Conservation (phyloP, 352 stramenopile species). For the Phytophthora ohioensis region DNA sequence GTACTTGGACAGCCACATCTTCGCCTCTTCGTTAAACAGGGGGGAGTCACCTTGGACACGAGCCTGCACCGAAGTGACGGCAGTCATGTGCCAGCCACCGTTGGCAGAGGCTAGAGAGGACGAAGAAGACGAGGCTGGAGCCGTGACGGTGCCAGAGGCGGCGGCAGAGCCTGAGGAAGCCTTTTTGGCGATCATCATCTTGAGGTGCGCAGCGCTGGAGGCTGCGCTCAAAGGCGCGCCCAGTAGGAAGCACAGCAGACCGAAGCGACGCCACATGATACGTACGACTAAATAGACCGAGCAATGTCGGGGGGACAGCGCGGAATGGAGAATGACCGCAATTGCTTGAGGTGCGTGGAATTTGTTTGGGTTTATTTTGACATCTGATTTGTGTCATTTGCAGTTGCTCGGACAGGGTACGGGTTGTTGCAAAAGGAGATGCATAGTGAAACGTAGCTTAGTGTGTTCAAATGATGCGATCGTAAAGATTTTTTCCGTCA, state of each 20-base stretch:
- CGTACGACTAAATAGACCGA: not conserved
- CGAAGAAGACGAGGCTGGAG: conserved; percentile 2
- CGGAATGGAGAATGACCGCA: conserved; percentile 19
- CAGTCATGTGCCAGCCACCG: conserved; percentile 36
- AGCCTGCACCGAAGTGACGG: conserved; percentile 53
- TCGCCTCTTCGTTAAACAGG: conserved; percentile 42
- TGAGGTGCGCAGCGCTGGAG: conserved; percentile 9
- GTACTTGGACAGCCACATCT: conserved; percentile 53
- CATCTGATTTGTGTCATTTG: conserved; percentile 12
- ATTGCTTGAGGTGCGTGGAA: conserved; percentile 1
- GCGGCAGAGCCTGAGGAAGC: conserved; percentile 2
- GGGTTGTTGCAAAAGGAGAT: not conserved
- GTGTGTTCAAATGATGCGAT: not conserved
- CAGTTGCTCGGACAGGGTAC: not conserved
- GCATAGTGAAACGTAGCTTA: not conserved
- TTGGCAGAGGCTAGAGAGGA: conserved; percentile 11
- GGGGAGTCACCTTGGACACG: conserved; percentile 64
- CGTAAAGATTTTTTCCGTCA: not conserved
- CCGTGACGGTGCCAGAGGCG: conserved; percentile 12
- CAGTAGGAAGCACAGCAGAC: conserved; percentile 18
- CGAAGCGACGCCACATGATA: conserved; percentile 17
- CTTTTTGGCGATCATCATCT: conserved; percentile 16
- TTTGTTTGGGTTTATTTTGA: conserved; percentile 1
- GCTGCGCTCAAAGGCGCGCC: conserved; percentile 2
- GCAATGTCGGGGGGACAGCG: conserved; percentile 10